Base-by-base conservation (phyloP, 2,329 filamentous ascomycete genomes). In the Penicillium psychrosexuale region DNA sequence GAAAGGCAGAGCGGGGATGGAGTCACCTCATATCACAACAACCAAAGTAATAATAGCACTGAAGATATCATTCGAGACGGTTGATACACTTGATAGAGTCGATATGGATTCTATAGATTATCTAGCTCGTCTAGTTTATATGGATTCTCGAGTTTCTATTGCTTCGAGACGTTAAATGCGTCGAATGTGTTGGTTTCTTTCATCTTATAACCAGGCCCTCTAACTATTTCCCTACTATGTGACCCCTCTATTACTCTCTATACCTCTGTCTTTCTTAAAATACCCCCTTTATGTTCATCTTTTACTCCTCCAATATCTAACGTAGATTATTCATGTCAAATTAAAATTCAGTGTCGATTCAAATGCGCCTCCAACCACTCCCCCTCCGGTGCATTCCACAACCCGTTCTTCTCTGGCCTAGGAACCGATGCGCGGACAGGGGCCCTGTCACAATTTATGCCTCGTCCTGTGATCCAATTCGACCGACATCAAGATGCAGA, bases 21-120 rank as follows among this genome's bases (percentile, higher is more conserved):
- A 62, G 61, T 63, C 62, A 64, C 62, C 62, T 62, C 62, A 64
- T 61, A 61, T 62, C 58, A 58, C 57, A 55, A 51, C 55, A 48
- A 31, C 40, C 42, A 43, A 39, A 49, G 47, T 51, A 50, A 53
- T 55, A 38, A 51, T 47, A 55, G 37, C 50, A 53, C 31, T 27
- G 37, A 12, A 34, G 40, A 53, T 40, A 42, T 49, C 13, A 33
- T 33, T 34, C 15, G 7, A 39, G 22, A 13, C 3, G 27, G 27
- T n/a, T n/a, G 11, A 22, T 34, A 22, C 19, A 22, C 19, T 22
- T 22, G 19, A 22, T 22, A 22, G 19, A 33, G 1, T 33, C 1
- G 22, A 9, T 9, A 19, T 47, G 3, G 17, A 44, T 38, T 30
- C 15, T 28, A 30, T 24, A 11, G 5, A 31, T 11, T 28, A 31